phyloP scores from a whole-genome alignment of 345 rosid species.

The Abelmoschus esculentus region DNA sequence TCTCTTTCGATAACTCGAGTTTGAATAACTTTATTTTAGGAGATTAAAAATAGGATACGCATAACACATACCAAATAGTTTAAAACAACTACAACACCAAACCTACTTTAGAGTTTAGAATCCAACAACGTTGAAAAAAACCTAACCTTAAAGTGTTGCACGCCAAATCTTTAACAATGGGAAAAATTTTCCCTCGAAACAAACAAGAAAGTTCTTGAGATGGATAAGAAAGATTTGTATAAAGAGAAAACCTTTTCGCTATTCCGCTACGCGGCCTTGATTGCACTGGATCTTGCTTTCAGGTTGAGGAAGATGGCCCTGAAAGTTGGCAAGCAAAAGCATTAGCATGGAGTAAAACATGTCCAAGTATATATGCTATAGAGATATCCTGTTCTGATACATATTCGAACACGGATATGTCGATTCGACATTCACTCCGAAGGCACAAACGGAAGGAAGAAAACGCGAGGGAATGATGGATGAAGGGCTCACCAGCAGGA shows the following conservation, averaged over 20 bases:
- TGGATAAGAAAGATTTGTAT: not conserved
- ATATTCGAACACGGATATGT: not conserved
- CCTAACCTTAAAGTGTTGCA: not conserved
- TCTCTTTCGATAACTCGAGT: too few relatives aligned
- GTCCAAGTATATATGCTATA: too few relatives aligned
- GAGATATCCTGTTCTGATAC: not conserved
- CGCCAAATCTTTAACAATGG: not conserved
- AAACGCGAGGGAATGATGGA: not conserved
- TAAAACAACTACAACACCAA: not conserved
- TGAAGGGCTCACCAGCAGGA: constrained; percentile 59
- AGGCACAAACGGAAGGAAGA: too few relatives aligned
- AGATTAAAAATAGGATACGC: too few relatives aligned
- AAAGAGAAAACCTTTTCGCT: not conserved
- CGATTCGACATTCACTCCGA: not conserved
- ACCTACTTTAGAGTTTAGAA: not conserved
- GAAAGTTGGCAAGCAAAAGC: constrained; percentile 6
- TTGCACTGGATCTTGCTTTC: constrained; percentile 60
- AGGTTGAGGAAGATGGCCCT: constrained; percentile 82
- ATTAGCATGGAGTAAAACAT: too few relatives aligned
- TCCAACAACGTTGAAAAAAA: not conserved
- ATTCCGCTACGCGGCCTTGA: constrained; percentile 44
- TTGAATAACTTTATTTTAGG: too few relatives aligned
- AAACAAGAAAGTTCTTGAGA: not conserved
- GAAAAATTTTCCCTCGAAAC: not conserved
- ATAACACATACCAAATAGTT: not conserved